Conservation (phyloP, 495 filamentous ascomycete genomes). For the Xanthoparmelia taractica region DNA sequence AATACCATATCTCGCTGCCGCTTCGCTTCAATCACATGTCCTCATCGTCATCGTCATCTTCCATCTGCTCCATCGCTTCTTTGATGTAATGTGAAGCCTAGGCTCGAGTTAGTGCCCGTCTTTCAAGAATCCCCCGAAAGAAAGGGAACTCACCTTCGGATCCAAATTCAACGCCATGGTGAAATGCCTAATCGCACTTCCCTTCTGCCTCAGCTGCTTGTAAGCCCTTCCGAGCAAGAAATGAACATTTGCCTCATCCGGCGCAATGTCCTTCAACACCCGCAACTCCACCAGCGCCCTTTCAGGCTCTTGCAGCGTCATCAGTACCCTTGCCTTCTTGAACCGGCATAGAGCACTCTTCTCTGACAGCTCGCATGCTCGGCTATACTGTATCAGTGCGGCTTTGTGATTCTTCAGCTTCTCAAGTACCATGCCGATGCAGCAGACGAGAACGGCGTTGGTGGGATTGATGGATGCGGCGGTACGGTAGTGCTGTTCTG, state of each 20-base stretch:
- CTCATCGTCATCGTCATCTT: conserved; percentile 76
- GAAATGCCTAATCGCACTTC: conserved; percentile 78
- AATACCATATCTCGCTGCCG: too few species aligned
- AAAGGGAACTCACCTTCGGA: conserved; percentile 68
- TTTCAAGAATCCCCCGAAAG: conserved; percentile 7
- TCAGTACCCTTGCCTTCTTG: conserved; percentile 81
- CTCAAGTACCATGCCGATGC: conserved; percentile 82
- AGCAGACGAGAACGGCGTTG: conserved; percentile 82
- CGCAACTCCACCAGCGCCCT: conserved; percentile 70
- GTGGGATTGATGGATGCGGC: conserved; percentile 83
- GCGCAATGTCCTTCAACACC: conserved; percentile 78
- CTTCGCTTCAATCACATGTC: conserved; percentile 41
- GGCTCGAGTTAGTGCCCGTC: conserved; percentile 24
- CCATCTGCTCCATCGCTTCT: conserved; percentile 80
- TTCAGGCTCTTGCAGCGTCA: conserved; percentile 63
- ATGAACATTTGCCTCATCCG: conserved; percentile 92
- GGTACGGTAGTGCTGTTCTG: conserved; percentile 81
- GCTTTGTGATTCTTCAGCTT: conserved; percentile 70
- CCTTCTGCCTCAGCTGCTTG: conserved; percentile 70
- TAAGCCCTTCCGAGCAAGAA: conserved; percentile 84
- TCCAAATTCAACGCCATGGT: conserved; percentile 92
- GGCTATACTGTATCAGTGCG: conserved; percentile 70
- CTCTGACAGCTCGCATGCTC: conserved; percentile 75
- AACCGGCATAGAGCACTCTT: conserved; percentile 72
- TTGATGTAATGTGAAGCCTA: conserved; percentile 89